These are phyloP conservation scores for Raddia distichophylla DNA, from an alignment of 176 grass and related monocot genomes.

Conservation along the genomic window DNA sequence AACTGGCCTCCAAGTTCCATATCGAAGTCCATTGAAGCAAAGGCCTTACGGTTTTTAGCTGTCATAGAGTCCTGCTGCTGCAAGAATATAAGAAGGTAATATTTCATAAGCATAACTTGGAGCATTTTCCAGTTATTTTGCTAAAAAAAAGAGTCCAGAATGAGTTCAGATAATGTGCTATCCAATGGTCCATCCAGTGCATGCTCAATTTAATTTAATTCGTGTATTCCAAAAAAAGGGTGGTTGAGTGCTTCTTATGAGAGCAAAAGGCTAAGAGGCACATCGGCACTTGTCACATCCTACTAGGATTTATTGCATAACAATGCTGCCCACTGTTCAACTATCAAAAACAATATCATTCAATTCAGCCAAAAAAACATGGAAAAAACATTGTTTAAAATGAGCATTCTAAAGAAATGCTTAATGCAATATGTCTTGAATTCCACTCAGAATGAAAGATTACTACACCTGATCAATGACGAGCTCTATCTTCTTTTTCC, in stretches of 20 bases:
- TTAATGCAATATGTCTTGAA: neutral
- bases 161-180: neutral
- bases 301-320: conserved; percentile 31
- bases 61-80: conserved; percentile 73
- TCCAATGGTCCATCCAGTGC: neutral
- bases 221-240: neutral
- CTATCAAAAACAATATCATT: conserved; percentile 17
- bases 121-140: neutral
- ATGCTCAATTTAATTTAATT: neutral
- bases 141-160: neutral
- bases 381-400: neutral
- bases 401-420: neutral
- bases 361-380: neutral
- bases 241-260: neutral
- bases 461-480: conserved; percentile 88
- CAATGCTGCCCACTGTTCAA: neutral
- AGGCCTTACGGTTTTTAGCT: conserved; percentile 55
- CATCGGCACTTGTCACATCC: conserved; percentile 3
- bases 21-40: conserved; percentile 73
- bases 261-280: conserved; percentile 11
- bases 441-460: neutral
- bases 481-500: conserved; percentile 92
- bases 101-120: conserved; percentile 14
- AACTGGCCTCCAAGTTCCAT: conserved; percentile 59
- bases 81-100: conserved; percentile 14